Conservation (phyloP, 225 moss, liverwort and hornwort species). For the Antitrichia curtipendula region DNA sequence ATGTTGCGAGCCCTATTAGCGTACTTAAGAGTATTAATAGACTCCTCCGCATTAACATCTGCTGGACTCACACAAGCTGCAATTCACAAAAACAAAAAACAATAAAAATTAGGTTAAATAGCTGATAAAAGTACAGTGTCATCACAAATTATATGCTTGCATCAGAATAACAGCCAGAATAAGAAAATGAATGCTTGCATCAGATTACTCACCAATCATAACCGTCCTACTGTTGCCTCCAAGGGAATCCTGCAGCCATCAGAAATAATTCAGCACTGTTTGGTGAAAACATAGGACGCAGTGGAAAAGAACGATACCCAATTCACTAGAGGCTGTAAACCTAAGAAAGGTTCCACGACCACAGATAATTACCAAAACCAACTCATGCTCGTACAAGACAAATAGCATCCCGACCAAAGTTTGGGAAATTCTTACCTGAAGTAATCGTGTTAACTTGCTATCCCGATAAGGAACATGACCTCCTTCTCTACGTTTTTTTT, state of each 20-base stretch:
- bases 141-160: neutral
- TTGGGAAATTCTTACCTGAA: slow-evolving; percentile 43
- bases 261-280: neutral
- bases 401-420: neutral
- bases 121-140: neutral
- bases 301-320: neutral
- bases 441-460: slow-evolving; percentile 85
- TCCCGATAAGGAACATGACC: slow-evolving; percentile 96
- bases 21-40: slow-evolving; percentile 87
- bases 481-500: slow-evolving; percentile 87
- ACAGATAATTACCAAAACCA: neutral
- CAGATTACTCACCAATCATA: slow-evolving; percentile 73
- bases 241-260: slow-evolving; percentile 69
- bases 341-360: neutral
- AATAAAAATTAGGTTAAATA: neutral
- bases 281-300: neutral
- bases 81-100: neutral
- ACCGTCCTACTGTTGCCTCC: slow-evolving; percentile 98
- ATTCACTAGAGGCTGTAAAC: neutral
- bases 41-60: slow-evolving; percentile 90
- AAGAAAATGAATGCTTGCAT: neutral
- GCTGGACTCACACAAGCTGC: slow-evolving; percentile 99
- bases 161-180: neutral
- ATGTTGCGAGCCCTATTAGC: slow-evolving; percentile 95
- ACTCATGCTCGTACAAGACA: neutral